phyloP scores from a whole-genome alignment of 129 eudicot genomes.

The Saussurea involucrata region DNA sequence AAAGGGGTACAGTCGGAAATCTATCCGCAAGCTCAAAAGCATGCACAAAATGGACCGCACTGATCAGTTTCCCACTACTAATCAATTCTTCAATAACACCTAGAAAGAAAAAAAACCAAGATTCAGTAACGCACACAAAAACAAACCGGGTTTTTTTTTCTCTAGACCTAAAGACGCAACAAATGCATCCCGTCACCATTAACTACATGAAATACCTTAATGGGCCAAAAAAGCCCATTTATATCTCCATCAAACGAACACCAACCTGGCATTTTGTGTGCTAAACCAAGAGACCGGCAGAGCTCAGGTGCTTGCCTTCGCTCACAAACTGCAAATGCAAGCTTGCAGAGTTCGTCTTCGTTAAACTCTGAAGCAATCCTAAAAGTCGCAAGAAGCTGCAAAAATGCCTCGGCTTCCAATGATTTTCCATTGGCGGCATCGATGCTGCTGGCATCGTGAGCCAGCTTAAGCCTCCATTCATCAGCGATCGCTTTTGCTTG shows the following conservation, averaged over 20 bases:
- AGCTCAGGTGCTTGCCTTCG: slow-evolving; percentile 59
- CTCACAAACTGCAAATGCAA: slow-evolving; percentile 51
- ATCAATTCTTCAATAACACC: slow-evolving; percentile 49
- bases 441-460: slow-evolving; percentile 19
- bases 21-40: slow-evolving; percentile 47
- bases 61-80: slow-evolving; percentile 36
- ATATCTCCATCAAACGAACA: slow-evolving; percentile 32
- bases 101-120: slow-evolving; percentile 14
- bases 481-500: slow-evolving; percentile 52
- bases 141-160: not conserved
- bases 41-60: slow-evolving; percentile 51
- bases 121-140: not conserved
- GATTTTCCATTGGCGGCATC: slow-evolving; percentile 51
- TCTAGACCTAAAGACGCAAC: not conserved
- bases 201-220: not conserved
- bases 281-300: slow-evolving; percentile 63
- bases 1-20: slow-evolving; percentile 43
- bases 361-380: slow-evolving; percentile 58
- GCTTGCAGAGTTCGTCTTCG: slow-evolving; percentile 64
- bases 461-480: slow-evolving; percentile 57
- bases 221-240: slow-evolving; percentile 19
- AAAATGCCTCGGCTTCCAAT: slow-evolving; percentile 60
- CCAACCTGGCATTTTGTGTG: slow-evolving; percentile 70
- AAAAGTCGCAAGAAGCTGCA: slow-evolving; percentile 56
- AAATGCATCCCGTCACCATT: not conserved